Evolutionary conservation across 2,329 filamentous ascomycete genomes (phyloP), one percentile per base, ranked within the genome.

Genomic region (Cadophora luteo-olivacea): DNA sequence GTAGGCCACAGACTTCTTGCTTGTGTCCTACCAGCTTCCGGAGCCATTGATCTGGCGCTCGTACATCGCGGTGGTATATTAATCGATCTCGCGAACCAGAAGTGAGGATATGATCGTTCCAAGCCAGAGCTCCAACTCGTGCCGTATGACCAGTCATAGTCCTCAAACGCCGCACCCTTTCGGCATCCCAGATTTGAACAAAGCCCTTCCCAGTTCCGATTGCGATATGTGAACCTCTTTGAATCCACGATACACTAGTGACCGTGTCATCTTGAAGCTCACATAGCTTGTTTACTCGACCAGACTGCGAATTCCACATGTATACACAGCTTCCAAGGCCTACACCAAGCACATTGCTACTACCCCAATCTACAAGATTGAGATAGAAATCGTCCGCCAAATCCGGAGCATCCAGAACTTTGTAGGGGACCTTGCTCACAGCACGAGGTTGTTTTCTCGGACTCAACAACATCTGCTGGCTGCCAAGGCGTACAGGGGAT

Each of bases 121-220:
- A 99, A 0, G 96, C 96, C 69, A 99, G 83, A 36, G 95, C 94
- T 29, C 96, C 96, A 49, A 99, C 96, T 69, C 96, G 89, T 69
- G 92, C 93, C 0, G 94, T 96, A 79, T 99, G 96, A 1, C 96
- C 96, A 7, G 93, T 97, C 96, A 99, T 99, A 8, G 95, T 97
- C 73, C 96, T 89, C 68, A 99, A 81, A 60, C 95, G 88, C 69
- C 95, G 89, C 71, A 91, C 89, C 78, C 91, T 91, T 77, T 97
- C 92, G 1, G 95, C 96, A 81, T 99, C 96, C 93, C 95, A 99
- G 57, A 99, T 98, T 78, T 98, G 94, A 3, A 99, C 94, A 45
- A 97, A 85, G 6, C 96, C 96, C 81, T 97, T 97, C 57, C 92
- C 92, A 1, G 96, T 99, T 54, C 96, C 96, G 74, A 99, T 97